Evolutionary conservation across 495 filamentous ascomycete species (phyloP).

Genomic region (Penicillium crystallinum): DNA sequence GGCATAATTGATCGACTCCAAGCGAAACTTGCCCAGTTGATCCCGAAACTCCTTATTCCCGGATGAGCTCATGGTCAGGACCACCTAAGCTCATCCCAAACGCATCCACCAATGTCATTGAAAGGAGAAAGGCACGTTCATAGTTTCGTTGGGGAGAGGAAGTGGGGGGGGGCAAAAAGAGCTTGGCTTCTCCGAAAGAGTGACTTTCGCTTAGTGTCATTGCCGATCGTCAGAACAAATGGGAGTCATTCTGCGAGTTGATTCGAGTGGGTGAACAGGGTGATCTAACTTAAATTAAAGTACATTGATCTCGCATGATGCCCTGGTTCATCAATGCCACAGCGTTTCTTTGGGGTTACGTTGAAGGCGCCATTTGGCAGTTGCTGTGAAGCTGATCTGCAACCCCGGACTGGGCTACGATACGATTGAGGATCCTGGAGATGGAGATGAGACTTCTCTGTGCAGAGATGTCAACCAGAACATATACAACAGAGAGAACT

Average conservation of each 20-base stretch:
- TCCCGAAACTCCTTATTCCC: conserved; percentile 42
- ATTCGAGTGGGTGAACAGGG: not conserved
- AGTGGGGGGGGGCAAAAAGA: conserved; percentile 4
- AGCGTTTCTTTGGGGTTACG: not conserved
- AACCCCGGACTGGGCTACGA: no score
- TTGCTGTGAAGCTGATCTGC: not conserved
- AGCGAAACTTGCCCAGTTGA: conserved; percentile 44
- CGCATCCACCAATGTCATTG: not conserved
- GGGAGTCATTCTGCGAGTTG: not conserved
- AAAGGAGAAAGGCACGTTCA: not conserved
- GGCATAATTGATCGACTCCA: conserved; percentile 27
- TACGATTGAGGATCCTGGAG: no score
- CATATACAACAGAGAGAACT: no score
- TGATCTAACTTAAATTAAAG: not conserved
- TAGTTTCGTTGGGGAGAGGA: not conserved
- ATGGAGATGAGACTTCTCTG: no score
- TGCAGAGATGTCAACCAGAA: no score
- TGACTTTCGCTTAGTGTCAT: conserved; percentile 2
- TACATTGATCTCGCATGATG: not conserved
- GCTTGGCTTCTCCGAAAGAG: not conserved
- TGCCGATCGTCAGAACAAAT: not conserved
- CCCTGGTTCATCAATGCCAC: not conserved
- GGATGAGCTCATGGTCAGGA: conserved; percentile 32
- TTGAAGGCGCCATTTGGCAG: not conserved
- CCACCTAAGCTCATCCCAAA: conserved; percentile 23